Evolutionary conservation across 306 rosid species (phyloP).

Genomic region (Cucurbita maxima): DNA sequence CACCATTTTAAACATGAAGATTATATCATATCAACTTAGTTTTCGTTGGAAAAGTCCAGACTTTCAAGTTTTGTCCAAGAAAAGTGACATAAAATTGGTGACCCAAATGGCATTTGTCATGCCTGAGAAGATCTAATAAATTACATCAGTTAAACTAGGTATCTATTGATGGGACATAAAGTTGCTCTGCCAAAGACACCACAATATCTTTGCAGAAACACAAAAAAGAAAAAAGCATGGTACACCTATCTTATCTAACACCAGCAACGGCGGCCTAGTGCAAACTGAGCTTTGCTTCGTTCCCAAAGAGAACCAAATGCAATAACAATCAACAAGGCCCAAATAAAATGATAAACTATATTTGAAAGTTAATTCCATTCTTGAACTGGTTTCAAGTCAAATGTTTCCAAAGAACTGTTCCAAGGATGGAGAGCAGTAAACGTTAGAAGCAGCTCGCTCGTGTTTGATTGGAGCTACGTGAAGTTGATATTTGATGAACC

Average conservation of each 20-base stretch:
- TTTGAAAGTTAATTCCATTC: constrained; percentile 8
- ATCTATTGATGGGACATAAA: neutral
- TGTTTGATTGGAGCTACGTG: constrained; percentile 50
- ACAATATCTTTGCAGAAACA: neutral
- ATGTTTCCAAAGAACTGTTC: constrained; percentile 80
- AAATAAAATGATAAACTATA: neutral
- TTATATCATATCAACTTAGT: neutral
- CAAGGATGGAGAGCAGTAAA: constrained; percentile 65
- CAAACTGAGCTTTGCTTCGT: neutral
- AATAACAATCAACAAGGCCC: neutral
- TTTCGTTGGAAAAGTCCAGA: neutral
- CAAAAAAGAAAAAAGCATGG: neutral
- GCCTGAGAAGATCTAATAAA: neutral
- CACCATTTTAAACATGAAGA: neutral
- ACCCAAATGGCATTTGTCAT: neutral
- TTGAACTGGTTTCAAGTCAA: constrained; percentile 25
- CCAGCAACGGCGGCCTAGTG: neutral
- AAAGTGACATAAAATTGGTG: neutral
- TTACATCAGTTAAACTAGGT: constrained; percentile 1
- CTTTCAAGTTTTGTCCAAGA: neutral
- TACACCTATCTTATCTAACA: neutral
- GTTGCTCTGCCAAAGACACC: neutral
- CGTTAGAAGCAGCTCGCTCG: constrained; percentile 50
- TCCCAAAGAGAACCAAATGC: constrained; percentile 1
- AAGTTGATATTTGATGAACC: constrained; percentile 92